These are phyloP conservation scores for Sclerotinia nivalis DNA, from an alignment of 2,329 filamentous ascomycete genomes.

Conservation along the genomic window DNA sequence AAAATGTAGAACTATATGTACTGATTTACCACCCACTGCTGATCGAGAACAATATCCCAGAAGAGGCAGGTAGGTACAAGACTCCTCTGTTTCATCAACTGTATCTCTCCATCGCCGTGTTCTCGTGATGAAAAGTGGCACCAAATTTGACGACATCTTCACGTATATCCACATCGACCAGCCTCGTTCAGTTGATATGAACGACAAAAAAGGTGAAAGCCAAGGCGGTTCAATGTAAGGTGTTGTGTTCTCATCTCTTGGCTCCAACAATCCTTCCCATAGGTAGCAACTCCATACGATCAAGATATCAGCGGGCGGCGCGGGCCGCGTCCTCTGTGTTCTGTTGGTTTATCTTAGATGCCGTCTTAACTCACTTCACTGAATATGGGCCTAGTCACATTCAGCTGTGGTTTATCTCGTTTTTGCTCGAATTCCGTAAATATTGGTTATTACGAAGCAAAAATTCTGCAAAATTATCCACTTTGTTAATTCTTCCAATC, in stretches of 20 bases:
- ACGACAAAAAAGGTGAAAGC: conserved; percentile 1
- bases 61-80: conserved; percentile 4
- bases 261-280: neutral
- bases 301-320: neutral
- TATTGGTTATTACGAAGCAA: no score
- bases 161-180: neutral
- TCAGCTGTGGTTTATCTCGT: no score
- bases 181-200: neutral
- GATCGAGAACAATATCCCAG: neutral
- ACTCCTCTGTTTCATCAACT: neutral
- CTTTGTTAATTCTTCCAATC: no score
- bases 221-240: conserved; percentile 1
- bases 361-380: no score
- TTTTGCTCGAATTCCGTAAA: no score
- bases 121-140: neutral
- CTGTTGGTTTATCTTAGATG: neutral
- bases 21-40: neutral
- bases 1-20: conserved; percentile 2
- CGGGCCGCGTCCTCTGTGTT: neutral
- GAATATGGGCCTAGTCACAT: no score
- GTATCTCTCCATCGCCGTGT: neutral
- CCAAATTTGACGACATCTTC: neutral
- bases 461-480: no score
- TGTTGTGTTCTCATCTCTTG: neutral
- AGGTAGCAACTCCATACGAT: conserved; percentile 2